Conservation (phyloP, 305 asterid genomes). For the Ajuga reptans region DNA sequence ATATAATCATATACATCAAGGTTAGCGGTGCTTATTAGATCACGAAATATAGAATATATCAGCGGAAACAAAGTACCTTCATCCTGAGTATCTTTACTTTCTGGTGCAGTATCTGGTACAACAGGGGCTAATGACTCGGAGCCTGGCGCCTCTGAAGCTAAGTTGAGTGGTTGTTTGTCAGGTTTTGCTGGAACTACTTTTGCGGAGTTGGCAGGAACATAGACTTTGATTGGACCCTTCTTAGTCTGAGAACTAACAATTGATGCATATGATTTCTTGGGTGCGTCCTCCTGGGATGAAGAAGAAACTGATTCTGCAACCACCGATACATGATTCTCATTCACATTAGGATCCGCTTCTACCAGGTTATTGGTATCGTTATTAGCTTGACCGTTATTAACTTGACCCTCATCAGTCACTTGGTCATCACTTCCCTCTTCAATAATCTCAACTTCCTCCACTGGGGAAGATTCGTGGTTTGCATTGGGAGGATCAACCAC, state of each 20-base stretch:
- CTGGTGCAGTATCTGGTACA: conserved; percentile 28
- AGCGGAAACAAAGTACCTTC: conserved; percentile 46
- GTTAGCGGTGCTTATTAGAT: conserved; percentile 8
- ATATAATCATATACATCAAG: background rate
- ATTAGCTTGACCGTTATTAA: conserved; percentile 28
- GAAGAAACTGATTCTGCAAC: conserved; percentile 37
- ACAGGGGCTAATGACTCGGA: conserved; percentile 36
- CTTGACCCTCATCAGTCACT: conserved; percentile 40
- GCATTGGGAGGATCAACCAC: conserved; percentile 40
- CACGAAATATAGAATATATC: background rate
- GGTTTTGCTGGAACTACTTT: conserved; percentile 31
- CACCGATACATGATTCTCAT: conserved; percentile 31
- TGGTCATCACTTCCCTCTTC: conserved; percentile 39
- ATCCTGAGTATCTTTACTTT: conserved; percentile 44
- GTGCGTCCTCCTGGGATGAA: conserved; percentile 48
- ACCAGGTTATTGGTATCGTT: conserved; percentile 34
- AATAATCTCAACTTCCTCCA: conserved; percentile 38
- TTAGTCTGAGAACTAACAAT: conserved; percentile 59
- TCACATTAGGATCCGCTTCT: conserved; percentile 41
- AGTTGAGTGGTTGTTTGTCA: conserved; percentile 39
- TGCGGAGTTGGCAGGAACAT: conserved; percentile 47
- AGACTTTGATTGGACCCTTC: conserved; percentile 46
- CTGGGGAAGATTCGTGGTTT: conserved; percentile 35
- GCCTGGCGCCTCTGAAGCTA: conserved; percentile 33
- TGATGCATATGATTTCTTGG: conserved; percentile 89